phyloP scores from a whole-genome alignment of 371 early-diverging fungal genomes.

The Rhizomucor pusillus region DNA sequence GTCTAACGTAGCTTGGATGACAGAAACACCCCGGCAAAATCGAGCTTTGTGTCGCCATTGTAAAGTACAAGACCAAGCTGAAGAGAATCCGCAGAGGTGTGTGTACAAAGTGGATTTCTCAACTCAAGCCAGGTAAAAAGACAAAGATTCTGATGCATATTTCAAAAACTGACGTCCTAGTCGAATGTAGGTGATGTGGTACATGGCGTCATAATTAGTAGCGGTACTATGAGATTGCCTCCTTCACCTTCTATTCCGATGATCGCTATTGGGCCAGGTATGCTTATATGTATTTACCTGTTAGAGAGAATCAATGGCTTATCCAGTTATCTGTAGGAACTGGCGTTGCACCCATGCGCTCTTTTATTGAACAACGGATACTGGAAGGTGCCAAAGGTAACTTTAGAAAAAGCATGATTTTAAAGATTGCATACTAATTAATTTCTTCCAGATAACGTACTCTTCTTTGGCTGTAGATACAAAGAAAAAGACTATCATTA shows the following conservation, averaged over 20 bases:
- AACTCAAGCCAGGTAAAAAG: constrained; percentile 28
- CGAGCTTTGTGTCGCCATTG: constrained; percentile 82
- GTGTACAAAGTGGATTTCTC: constrained; percentile 77
- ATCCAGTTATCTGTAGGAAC: constrained; percentile 52
- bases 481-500: constrained; percentile 73
- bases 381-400: constrained; percentile 41
- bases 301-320: too few relatives aligned
- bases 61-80: constrained; percentile 79
- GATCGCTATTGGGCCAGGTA: constrained; percentile 79
- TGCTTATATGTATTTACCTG: background rate
- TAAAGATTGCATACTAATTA: constrained; percentile 1
- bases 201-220: constrained; percentile 49
- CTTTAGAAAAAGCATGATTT: constrained; percentile 7
- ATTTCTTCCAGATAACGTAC: constrained; percentile 45
- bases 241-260: constrained; percentile 51
- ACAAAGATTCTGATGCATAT: background rate
- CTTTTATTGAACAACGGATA: constrained; percentile 74
- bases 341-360: constrained; percentile 89
- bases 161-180: background rate
- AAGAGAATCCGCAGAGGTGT: constrained; percentile 73
- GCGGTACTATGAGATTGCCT: constrained; percentile 77
- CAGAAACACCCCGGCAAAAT: constrained; percentile 50
- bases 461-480: constrained; percentile 86
- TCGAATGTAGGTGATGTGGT: constrained; percentile 39
- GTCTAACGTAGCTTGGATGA: background rate